Percentiles rank a stretch among this genome's conserved stretches.
Evolutionary conservation across 176 grass and related monocot species (phyloP).

Genomic region (Puccinellia tenuiflora): DNA sequence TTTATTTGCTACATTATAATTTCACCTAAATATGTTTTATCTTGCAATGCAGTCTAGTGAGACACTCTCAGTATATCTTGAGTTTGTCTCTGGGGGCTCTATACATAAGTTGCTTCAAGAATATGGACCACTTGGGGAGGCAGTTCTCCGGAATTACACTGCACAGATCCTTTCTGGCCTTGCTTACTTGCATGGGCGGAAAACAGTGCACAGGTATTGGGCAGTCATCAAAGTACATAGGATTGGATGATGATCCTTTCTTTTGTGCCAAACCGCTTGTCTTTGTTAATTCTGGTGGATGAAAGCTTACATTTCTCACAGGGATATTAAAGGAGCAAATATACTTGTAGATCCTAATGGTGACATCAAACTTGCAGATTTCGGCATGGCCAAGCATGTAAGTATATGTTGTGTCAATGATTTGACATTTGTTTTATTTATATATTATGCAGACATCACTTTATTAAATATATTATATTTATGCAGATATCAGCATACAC

Average conservation of each 20-base stretch:
- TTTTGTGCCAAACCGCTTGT: background rate
- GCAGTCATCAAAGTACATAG: background rate
- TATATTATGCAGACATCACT: conserved; percentile 29
- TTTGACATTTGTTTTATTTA: conserved; percentile 22
- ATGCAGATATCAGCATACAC: conserved; percentile 74
- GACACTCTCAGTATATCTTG: conserved; percentile 85
- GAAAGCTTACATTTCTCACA: conserved; percentile 23
- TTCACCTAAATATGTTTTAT: conserved; percentile 16
- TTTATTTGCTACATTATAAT: background rate
- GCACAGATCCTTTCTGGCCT: conserved; percentile 94
- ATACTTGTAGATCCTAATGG: conserved; percentile 97
- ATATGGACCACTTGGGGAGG: conserved; percentile 79
- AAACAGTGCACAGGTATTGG: conserved; percentile 88
- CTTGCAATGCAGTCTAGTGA: conserved; percentile 54
- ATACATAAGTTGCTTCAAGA: conserved; percentile 94
- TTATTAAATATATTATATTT: conserved; percentile 25
- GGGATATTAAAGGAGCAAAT: conserved; percentile 98
- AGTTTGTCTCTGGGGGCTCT: conserved; percentile 92
- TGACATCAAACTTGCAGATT: conserved; percentile 96
- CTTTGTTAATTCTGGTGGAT: conserved; percentile 9
- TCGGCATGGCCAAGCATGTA: conserved; percentile 99
- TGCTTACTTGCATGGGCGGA: conserved; percentile 84
- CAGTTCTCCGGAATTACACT: conserved; percentile 75
- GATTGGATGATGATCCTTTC: background rate
- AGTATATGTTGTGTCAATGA: background rate